Percentiles rank a stretch among this genome's conserved stretches.
Conservation (phyloP, 495 filamentous ascomycete species). For the Daldinia vernicosa region DNA sequence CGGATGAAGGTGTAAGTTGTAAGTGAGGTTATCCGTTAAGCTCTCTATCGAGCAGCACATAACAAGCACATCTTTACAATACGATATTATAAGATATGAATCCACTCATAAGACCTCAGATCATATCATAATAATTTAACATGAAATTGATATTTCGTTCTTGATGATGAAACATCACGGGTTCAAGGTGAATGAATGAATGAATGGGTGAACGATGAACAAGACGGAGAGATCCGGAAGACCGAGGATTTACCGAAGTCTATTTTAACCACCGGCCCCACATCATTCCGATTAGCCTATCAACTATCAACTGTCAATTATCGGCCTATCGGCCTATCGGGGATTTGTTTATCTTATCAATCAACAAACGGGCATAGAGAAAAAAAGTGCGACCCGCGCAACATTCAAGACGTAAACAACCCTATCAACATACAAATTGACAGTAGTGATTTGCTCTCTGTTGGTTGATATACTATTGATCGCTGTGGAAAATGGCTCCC, state of each 20-base stretch:
- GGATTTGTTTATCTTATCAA: constrained; percentile 44
- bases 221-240: background rate
- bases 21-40: constrained; percentile 1
- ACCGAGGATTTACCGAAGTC: constrained; percentile 26
- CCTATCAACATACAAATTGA: constrained; percentile 7
- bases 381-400: constrained; percentile 28
- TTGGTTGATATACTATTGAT: background rate
- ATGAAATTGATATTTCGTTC: background rate
- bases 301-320: no score
- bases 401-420: constrained; percentile 4
- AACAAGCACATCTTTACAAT: background rate
- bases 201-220: background rate
- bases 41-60: background rate
- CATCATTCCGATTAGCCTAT: constrained; percentile 24
- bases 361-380: constrained; percentile 35
- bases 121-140: background rate
- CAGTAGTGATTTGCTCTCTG: background rate
- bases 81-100: background rate
- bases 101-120: background rate
- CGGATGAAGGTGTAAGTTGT: background rate
- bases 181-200: background rate
- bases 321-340: background rate
- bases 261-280: background rate
- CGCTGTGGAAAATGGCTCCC: constrained; percentile 28
- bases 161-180: background rate